phyloP scores from a whole-genome alignment of 2,329 filamentous ascomycete species.

The Trichoderma arundinaceum region DNA sequence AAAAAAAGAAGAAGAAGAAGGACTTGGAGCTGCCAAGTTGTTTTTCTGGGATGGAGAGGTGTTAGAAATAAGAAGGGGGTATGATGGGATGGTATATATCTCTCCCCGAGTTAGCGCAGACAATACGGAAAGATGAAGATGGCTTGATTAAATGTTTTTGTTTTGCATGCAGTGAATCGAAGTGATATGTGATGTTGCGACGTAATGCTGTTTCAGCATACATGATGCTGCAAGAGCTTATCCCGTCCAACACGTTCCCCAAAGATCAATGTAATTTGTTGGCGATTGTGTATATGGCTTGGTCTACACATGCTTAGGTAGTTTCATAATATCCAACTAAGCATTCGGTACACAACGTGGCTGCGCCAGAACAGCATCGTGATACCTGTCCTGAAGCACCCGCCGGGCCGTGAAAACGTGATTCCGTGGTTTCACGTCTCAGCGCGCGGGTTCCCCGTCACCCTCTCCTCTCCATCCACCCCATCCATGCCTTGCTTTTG shows the following conservation, averaged over 20 bases:
- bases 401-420: constrained; percentile 24
- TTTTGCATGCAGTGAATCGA: background rate
- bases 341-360: no score
- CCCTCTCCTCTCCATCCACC: background rate
- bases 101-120: background rate
- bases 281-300: no score
- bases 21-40: constrained; percentile 9
- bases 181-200: background rate
- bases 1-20: constrained; percentile 7
- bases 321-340: no score
- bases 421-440: constrained; percentile 17
- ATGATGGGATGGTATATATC: background rate
- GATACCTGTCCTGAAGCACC: constrained; percentile 15
- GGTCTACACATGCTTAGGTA: no score
- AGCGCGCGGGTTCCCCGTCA: background rate
- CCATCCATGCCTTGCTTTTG: background rate
- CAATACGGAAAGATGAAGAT: constrained; percentile 13
- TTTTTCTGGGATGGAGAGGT: background rate
- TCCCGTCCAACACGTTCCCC: no score
- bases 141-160: background rate
- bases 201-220: no score
- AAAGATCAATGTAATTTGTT: no score
- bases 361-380: background rate
- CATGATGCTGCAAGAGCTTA: no score
- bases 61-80: background rate